Conservation (phyloP, 805 yeast species). For the Huiozyma sinensis region DNA sequence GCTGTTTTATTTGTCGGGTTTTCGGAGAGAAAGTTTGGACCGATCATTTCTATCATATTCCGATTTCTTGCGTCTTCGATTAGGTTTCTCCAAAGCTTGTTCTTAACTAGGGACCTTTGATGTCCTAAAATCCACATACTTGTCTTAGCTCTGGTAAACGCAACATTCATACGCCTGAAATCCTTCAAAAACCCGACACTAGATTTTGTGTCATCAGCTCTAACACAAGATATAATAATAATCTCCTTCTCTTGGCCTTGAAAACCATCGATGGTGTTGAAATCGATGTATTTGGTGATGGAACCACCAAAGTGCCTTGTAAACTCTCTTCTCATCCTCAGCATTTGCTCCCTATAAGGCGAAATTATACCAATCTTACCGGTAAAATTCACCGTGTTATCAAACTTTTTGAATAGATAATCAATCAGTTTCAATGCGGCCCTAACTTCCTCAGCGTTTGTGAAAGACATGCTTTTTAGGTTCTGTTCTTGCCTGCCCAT, state of each 20-base stretch:
- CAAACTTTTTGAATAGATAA: slow-evolving; percentile 38
- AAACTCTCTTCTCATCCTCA: slow-evolving; percentile 47
- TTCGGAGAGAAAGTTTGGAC: slow-evolving; percentile 20
- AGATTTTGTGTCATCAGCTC: slow-evolving; percentile 52
- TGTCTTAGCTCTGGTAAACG: slow-evolving; percentile 84
- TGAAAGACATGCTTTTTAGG: slow-evolving; percentile 54
- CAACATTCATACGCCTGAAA: slow-evolving; percentile 93
- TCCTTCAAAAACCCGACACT: slow-evolving; percentile 86
- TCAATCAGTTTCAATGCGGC: slow-evolving; percentile 61
- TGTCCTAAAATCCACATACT: slow-evolving; percentile 91
- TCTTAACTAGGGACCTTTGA: slow-evolving; percentile 48
- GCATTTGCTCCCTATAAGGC: slow-evolving; percentile 85
- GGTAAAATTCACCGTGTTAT: slow-evolving; percentile 38
- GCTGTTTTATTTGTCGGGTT: not conserved
- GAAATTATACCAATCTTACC: slow-evolving; percentile 85
- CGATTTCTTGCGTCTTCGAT: slow-evolving; percentile 55
- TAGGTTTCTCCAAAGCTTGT: slow-evolving; percentile 64
- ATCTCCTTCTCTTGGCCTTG: slow-evolving; percentile 97
- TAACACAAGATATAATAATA: slow-evolving; percentile 84
- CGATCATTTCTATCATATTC: slow-evolving; percentile 19
- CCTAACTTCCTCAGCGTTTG: slow-evolving; percentile 59
- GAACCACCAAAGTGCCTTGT: slow-evolving; percentile 47
- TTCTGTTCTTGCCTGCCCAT: slow-evolving; percentile 59
- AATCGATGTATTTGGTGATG: slow-evolving; percentile 61
- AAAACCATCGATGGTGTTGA: slow-evolving; percentile 94